These are phyloP conservation scores for Chloranthus sessilifolius DNA, from an alignment of 164 flowering plant species.

Conservation along the genomic window DNA sequence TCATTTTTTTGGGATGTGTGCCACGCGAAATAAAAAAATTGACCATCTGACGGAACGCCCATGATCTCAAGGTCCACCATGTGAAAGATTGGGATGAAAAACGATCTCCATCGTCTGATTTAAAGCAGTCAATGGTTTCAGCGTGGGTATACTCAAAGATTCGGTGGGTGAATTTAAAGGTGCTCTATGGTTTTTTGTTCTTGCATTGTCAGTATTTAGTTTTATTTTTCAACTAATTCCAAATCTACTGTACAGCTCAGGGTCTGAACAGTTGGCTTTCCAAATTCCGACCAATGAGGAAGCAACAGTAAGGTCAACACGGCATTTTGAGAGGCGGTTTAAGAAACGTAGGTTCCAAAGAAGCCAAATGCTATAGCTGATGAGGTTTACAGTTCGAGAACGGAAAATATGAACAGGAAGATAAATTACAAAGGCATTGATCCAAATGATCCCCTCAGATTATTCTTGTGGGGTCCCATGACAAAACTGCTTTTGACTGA, in stretches of 20 bases:
- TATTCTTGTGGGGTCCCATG: slow-evolving; percentile 61
- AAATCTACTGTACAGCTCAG: slow-evolving; percentile 31
- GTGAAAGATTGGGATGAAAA: too few species aligned
- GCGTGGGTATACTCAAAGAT: too few species aligned
- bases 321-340: slow-evolving; percentile 55
- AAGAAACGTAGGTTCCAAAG: slow-evolving; percentile 44
- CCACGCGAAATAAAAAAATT: too few species aligned
- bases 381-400: slow-evolving; percentile 22
- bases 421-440: slow-evolving; percentile 31
- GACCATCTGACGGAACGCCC: too few species aligned
- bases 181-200: too few species aligned
- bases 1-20: too few species aligned
- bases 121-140: too few species aligned
- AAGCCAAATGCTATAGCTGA: slow-evolving; percentile 14
- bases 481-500: slow-evolving; percentile 59
- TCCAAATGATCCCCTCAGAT: slow-evolving; percentile 56
- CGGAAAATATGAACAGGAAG: slow-evolving; percentile 23
- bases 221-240: too few species aligned
- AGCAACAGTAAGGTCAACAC: slow-evolving; percentile 55
- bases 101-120: too few species aligned
- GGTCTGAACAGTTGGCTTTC: slow-evolving; percentile 18
- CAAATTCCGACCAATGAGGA: slow-evolving; percentile 20
- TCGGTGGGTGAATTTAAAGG: too few species aligned
- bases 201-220: too few species aligned
- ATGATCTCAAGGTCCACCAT: too few species aligned